Conservation (phyloP, 2,329 filamentous ascomycete genomes). For the Cordyceps javanica region DNA sequence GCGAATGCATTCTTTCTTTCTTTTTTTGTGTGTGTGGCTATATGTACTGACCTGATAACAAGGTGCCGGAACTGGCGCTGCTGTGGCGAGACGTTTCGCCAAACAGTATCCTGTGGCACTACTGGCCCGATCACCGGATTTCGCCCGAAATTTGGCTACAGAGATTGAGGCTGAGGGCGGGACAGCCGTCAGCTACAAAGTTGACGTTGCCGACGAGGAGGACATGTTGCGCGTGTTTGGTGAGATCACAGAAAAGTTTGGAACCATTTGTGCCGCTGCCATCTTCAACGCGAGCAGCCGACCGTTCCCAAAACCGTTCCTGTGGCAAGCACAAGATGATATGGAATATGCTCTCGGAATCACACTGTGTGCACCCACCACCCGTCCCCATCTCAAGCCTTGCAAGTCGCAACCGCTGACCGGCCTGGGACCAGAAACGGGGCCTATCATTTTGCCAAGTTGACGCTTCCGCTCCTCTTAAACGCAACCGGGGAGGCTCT, state of each 20-base stretch:
- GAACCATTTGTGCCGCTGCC: constrained; percentile 2
- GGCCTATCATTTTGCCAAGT: constrained; percentile 8
- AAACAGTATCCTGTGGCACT: constrained; percentile 11
- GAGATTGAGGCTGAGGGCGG: constrained; percentile 11
- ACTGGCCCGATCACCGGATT: neutral
- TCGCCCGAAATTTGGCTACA: neutral
- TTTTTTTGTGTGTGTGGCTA: too few species aligned
- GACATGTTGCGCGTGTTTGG: neutral
- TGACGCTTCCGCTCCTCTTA: constrained; percentile 6
- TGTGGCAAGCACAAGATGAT: constrained; percentile 9
- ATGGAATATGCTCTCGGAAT: neutral
- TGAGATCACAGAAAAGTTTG: constrained; percentile 3
- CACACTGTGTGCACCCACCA: neutral
- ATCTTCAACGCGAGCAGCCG: constrained; percentile 13
- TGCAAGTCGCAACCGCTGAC: neutral
- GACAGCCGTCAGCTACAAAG: constrained; percentile 7
- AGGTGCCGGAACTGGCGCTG: constrained; percentile 11
- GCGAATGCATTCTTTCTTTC: neutral
- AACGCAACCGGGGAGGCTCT: neutral
- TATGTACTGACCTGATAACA: neutral
- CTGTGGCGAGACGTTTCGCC: constrained; percentile 9
- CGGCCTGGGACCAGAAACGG: neutral
- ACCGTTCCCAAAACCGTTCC: constrained; percentile 13
- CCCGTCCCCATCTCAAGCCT: neutral
- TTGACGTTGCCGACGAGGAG: neutral